These are phyloP conservation scores for Geosmithia putterillii DNA, from an alignment of 2,329 filamentous ascomycete species.

Conservation along the genomic window DNA sequence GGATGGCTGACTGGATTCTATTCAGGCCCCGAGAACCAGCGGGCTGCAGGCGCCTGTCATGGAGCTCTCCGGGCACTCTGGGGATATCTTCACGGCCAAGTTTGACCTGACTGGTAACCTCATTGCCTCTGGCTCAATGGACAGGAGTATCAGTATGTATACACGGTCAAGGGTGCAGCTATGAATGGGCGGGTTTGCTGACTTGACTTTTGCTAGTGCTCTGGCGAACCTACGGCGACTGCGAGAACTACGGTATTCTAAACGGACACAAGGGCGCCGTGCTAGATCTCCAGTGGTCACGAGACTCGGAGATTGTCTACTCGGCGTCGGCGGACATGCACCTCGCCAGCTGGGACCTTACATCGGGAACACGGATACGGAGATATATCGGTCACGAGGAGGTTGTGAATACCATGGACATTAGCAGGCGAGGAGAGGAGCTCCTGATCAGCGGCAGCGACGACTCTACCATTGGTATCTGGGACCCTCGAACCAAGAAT, in stretches of 20 bases:
- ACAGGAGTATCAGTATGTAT: conserved; percentile 68
- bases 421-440: conserved; percentile 82
- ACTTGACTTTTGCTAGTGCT: conserved; percentile 46
- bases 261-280: conserved; percentile 85
- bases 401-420: conserved; percentile 84
- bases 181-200: neutral
- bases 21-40: conserved; percentile 66
- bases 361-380: conserved; percentile 83
- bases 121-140: conserved; percentile 93
- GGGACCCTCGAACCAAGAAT: conserved; percentile 87
- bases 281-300: conserved; percentile 90
- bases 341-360: conserved; percentile 88
- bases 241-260: conserved; percentile 86
- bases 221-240: conserved; percentile 86
- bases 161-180: neutral
- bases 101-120: conserved; percentile 82
- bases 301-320: conserved; percentile 82
- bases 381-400: conserved; percentile 90
- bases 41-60: conserved; percentile 82
- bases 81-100: conserved; percentile 80
- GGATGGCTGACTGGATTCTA: conserved; percentile 6
- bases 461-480: conserved; percentile 86
- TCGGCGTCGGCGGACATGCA: conserved; percentile 91
- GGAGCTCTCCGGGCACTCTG: conserved; percentile 74
- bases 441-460: conserved; percentile 84